Evolutionary conservation across 2,329 filamentous ascomycete species (phyloP), one percentile per base, ranked within the genome.

Genomic region (Fusarium stilboides): DNA sequence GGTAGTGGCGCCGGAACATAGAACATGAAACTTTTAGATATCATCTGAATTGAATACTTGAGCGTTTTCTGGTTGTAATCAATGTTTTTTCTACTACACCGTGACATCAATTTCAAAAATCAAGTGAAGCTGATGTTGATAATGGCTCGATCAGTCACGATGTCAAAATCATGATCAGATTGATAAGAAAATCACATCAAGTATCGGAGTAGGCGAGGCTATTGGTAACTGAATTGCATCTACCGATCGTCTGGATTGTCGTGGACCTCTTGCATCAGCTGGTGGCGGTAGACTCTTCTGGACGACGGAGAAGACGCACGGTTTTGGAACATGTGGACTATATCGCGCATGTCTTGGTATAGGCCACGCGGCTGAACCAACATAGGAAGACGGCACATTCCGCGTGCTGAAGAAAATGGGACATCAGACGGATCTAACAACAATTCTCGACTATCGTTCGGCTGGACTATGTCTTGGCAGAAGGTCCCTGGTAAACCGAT

Each of bases 21-120:
- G 13, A 26, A 44, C 24, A 9, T 37, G 15, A 43, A 44, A 46
- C 19, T 9, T 33, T 8, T 31, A 24, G 34, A 57, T 8, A 28
- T 17, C 3, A 60, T 15, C 20, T 9, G 15, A 17, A 42, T 40
- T 26, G 26, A 28, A 20, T 46, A 26, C 14, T 40, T 34, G 46
- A 60, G 31, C 40, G 45, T 65, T 49, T 24, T 17, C 10, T 19
- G 9, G 3, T 19, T 47, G 6, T 15, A 6, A 12, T 9, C 13
- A 3, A 5, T 20, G 6, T 37, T 47, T n/a, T 14, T 46, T n/a
- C 3, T 26, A 14, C 15, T 33, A 15, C 10, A 13, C 19, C 39
- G 15, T 15, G 24, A 8, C n/a, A 52, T 13, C 19, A 59, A 64
- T 51, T 65, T 65, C 62, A 65, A 65, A 64, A 22, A 10, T 20